Base-by-base conservation (phyloP, 306 rosid species). In the Rosa persica region DNA sequence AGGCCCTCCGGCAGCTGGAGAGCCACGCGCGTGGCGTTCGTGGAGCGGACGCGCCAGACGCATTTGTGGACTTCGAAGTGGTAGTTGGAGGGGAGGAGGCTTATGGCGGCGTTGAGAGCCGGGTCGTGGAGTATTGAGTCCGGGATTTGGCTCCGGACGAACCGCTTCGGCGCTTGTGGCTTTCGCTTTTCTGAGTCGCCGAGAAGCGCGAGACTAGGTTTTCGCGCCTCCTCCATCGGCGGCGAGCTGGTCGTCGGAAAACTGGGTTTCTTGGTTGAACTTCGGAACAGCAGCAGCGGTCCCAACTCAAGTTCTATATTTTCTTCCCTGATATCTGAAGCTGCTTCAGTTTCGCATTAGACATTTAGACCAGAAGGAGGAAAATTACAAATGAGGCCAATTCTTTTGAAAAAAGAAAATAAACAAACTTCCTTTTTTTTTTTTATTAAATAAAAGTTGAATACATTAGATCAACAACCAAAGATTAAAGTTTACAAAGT, bases 1-100 rank as follows among this genome's bases (percentile, higher is more conserved):
- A 93, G 97, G 40, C 98, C 98, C 77, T 93, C 98, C 0, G 98
- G 97, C 55, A 91, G 90, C 67, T 91, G 97, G 27, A 93, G 95
- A 15, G 97, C 97, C 30, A 93, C 86, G 62, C 90, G 89, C 69
- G 88, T 77, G 72, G 97, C 89, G 5, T 67, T 27, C 1, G 92
- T 73, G 81, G 98, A 93, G 65, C 81, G 86, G 30, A 91, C 89
- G 15, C 97, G 98, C 97, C 91, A 93, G 44, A 93, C 86, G 70
- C 86, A 89, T 71, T 93, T 93, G 89, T 93, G 98, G 64, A 93
- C 90, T 81, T 93, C 98, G 80, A 91, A 93, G 76, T 86, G 90
- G 90, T 93, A 91, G 88, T 93, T 88, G 76, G 84, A 69, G 9
- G 91, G 91, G 8, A 88, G 84, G 44, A 85, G 81, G 39, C 86